Percentiles rank a stretch among this genome's conserved stretches.
These are phyloP conservation scores for Umbelopsis ramanniana DNA, from an alignment of 192 early-diverging fungal species.

Conservation along the genomic window DNA sequence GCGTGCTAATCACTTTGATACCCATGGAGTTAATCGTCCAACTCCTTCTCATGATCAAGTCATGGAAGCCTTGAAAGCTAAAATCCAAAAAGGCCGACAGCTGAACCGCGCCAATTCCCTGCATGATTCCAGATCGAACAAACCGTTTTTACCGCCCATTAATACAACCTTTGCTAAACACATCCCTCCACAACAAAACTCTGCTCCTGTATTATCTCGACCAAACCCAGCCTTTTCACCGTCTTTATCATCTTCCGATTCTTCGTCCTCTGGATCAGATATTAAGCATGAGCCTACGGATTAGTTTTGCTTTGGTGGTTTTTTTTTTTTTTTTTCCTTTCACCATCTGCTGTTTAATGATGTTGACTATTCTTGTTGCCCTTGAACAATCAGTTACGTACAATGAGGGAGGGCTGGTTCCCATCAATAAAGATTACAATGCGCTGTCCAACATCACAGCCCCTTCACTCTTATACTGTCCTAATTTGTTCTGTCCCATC, in stretches of 20 bases:
- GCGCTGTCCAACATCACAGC: constrained; percentile 20
- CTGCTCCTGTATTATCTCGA: constrained; percentile 14
- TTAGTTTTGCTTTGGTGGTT: too few relatives aligned
- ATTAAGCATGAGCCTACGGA: constrained; percentile 8
- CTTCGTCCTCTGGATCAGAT: constrained; percentile 10
- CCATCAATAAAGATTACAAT: not conserved
- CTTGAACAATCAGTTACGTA: too few relatives aligned
- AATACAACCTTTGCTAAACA: constrained; percentile 30
- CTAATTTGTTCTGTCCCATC: constrained; percentile 23
- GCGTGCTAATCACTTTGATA: constrained; percentile 18
- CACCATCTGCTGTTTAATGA: not conserved
- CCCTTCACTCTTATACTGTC: constrained; percentile 34
- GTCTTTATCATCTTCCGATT: constrained; percentile 3
- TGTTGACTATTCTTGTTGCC: not conserved
- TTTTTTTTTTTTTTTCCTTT: not conserved
- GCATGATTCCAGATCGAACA: constrained; percentile 36
- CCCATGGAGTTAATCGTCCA: constrained; percentile 18
- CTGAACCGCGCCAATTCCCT: constrained; percentile 18
- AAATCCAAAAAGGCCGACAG: constrained; percentile 36
- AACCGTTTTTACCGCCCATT: constrained; percentile 39
- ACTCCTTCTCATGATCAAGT: constrained; percentile 34
- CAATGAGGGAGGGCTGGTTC: constrained; percentile 9
- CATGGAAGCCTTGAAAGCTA: constrained; percentile 40
- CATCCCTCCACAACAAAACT: constrained; percentile 18
- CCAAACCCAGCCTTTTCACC: constrained; percentile 6